Conservation (phyloP, 1,284 basidiomycete species). For the Apiotrichum gamsii region DNA sequence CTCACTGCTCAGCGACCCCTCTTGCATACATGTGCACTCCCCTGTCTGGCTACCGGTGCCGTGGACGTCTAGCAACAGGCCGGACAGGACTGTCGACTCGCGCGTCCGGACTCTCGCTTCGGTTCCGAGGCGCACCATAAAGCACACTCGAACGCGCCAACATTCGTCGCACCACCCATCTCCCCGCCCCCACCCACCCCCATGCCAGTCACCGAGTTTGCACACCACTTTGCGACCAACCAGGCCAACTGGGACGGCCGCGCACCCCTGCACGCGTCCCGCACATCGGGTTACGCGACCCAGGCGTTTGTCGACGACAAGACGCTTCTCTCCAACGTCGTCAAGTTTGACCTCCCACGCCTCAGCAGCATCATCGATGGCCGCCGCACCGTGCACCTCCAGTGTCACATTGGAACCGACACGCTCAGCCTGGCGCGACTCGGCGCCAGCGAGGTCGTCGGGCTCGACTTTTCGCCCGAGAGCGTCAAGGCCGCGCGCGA, state of each 20-base stretch:
- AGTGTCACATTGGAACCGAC: conserved; percentile 9
- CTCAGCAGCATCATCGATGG: neutral
- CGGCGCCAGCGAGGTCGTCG: neutral
- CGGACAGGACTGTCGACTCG: too few species aligned
- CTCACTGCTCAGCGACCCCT: too few species aligned
- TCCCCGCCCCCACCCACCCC: neutral
- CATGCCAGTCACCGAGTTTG: neutral
- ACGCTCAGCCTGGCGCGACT: conserved; percentile 6
- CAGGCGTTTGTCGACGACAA: neutral
- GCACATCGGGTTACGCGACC: neutral
- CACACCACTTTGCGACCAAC: neutral
- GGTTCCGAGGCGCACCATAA: too few species aligned
- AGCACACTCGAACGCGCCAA: too few species aligned
- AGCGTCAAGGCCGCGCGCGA: neutral
- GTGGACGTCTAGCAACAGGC: too few species aligned
- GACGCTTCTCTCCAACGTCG: conserved; percentile 2
- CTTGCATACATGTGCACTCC: too few species aligned
- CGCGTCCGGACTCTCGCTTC: too few species aligned
- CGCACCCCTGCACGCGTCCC: conserved; percentile 2
- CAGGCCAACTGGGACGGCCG: conserved; percentile 8
- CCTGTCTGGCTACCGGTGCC: too few species aligned
- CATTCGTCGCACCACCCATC: too few species aligned
- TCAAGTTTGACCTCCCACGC: conserved; percentile 2
- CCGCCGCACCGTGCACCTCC: conserved; percentile 3
- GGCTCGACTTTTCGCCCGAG: conserved; percentile 1